Percentiles rank a stretch among this genome's conserved stretches.
Conservation (phyloP, 192 early-diverging fungal species). For the Dissophora ornata region DNA sequence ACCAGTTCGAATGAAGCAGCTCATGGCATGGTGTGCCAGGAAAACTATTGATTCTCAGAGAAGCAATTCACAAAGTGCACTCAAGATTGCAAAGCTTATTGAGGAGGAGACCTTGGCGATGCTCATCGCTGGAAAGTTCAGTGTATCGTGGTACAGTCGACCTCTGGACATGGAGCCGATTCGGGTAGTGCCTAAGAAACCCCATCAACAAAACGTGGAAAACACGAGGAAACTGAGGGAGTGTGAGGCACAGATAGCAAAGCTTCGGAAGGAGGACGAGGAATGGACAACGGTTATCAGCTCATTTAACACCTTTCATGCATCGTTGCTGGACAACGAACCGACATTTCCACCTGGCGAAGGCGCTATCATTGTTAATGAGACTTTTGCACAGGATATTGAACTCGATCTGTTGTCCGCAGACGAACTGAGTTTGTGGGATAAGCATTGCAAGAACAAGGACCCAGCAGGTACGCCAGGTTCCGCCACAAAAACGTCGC, state of each 20-base stretch:
- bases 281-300: slow-evolving; percentile 43
- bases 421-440: slow-evolving; percentile 45
- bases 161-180: slow-evolving; percentile 22
- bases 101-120: slow-evolving; percentile 33
- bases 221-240: slow-evolving; percentile 33
- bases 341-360: slow-evolving; percentile 22
- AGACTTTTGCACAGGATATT: slow-evolving; percentile 17
- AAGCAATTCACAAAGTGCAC: slow-evolving; percentile 10
- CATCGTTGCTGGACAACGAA: slow-evolving; percentile 35
- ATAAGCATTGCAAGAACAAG: slow-evolving; percentile 32
- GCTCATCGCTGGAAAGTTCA: slow-evolving; percentile 23
- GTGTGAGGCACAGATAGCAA: slow-evolving; percentile 43
- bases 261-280: slow-evolving; percentile 42
- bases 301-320: slow-evolving; percentile 50
- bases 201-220: slow-evolving; percentile 38
- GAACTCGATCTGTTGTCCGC: slow-evolving; percentile 35
- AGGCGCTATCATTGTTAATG: slow-evolving; percentile 14
- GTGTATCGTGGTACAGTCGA: slow-evolving; percentile 43
- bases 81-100: slow-evolving; percentile 36
- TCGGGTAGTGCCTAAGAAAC: slow-evolving; percentile 33
- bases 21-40: slow-evolving; percentile 49
- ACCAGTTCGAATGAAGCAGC: slow-evolving; percentile 46
- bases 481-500: background rate
- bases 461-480: background rate
- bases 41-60: slow-evolving; percentile 26